Evolutionary conservation across 257 asterid species (phyloP), one percentile per base, ranked within the genome.

Genomic region (Solanum pinnatisectum): DNA sequence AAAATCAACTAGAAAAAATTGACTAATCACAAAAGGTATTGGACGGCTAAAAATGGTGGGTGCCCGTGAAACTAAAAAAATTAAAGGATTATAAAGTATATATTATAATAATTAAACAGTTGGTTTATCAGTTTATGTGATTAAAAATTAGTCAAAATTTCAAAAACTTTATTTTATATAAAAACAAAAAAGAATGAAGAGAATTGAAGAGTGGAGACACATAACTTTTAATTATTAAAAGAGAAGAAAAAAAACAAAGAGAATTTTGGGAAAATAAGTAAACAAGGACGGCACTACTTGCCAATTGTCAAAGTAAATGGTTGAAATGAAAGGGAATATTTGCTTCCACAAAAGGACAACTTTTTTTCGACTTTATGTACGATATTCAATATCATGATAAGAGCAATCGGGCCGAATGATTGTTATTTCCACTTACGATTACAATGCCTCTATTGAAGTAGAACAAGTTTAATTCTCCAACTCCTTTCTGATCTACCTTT

Each of bases 281-380:
- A 44, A 35, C 87, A 2, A 87, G 86, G 89, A 83, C 88, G 89
- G 86, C 89, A 84, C 30, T 89, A 82, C 59, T 74, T 89, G 90
- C 83, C 85, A 81, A 81, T 46, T 81, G 85, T 81, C 46, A 27
- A 46, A 81, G 52, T 27, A 46, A 81, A 81, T 44, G 85, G 67
- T 27, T 15, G 84, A 40, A 40, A 77, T 77, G 4, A 12, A 77
- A n/a, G 6, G 6, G 65, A 44, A 79, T 44, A 42, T 79, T 42
- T 42, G 22, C 84, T n/a, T 79, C 5, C 25, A 42, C 63, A 78
- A 42, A 14, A 42, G 3, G 65, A 77, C 60, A 77, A 2, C 2
- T 65, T 25, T 1, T 65, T n/a, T 65, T 4, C 1, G 6, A 10
- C 33, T 65, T 65, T n/a, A 10, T 5, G 4, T 5, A 1, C 0